A percentile compares a stretch with the other conserved stretches of the same genome.
Conservation (phyloP, 148 eudicot species). For the Chenopodium album region DNA sequence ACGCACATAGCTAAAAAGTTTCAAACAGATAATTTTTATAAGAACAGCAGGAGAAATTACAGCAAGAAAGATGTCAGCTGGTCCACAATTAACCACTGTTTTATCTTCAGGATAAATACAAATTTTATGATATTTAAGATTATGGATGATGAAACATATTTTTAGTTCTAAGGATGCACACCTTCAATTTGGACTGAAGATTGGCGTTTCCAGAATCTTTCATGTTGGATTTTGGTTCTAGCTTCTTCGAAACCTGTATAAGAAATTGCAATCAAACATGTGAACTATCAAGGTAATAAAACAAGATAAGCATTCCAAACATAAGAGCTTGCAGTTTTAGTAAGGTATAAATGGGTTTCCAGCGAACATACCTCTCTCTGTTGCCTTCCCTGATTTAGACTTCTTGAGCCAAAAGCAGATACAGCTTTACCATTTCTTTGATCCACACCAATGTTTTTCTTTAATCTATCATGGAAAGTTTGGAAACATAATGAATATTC, state of each 20-base stretch:
- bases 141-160: background rate
- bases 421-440: constrained; percentile 42
- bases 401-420: constrained; percentile 49
- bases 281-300: constrained; percentile 1
- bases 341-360: background rate
- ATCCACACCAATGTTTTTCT: constrained; percentile 30
- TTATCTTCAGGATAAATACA: background rate
- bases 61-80: background rate
- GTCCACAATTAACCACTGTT: background rate
- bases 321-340: background rate
- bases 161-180: constrained; percentile 16
- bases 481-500: background rate
- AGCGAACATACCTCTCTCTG: constrained; percentile 48
- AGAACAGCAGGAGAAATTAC: background rate
- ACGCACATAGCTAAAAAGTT: background rate
- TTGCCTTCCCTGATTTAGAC: constrained; percentile 50
- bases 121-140: background rate
- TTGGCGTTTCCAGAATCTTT: constrained; percentile 41
- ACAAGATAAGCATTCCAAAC: background rate
- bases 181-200: constrained; percentile 46
- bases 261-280: constrained; percentile 1
- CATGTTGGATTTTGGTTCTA: constrained; percentile 42
- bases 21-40: background rate
- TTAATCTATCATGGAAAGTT: constrained; percentile 38
- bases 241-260: constrained; percentile 44